Evolutionary conservation across 2,329 filamentous ascomycete species (phyloP).

Genomic region (Epicoccum sorghinum): DNA sequence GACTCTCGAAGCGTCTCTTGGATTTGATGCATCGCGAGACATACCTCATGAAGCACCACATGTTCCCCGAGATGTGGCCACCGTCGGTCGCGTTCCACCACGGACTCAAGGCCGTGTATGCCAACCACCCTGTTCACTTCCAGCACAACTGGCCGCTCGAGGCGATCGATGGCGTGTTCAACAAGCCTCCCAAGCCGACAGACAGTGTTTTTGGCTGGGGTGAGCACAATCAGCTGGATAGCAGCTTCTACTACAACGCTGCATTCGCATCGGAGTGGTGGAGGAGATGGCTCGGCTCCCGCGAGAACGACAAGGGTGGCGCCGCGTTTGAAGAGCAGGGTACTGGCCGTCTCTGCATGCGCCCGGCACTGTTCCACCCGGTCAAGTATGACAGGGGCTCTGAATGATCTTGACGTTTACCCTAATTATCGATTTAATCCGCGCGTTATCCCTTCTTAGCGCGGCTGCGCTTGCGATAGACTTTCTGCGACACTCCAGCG

Average conservation of each 20-base stretch:
- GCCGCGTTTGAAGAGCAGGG: slow-evolving; percentile 50
- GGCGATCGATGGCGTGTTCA: slow-evolving; percentile 55
- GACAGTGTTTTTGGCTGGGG: slow-evolving; percentile 59
- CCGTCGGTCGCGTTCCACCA: slow-evolving; percentile 76
- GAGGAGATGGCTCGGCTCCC: slow-evolving; percentile 57
- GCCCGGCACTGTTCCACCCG: slow-evolving; percentile 54
- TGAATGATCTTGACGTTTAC: slow-evolving; percentile 31
- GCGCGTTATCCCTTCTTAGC: slow-evolving; percentile 23
- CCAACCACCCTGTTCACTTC: slow-evolving; percentile 79
- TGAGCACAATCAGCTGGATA: slow-evolving; percentile 58
- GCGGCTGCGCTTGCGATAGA: slow-evolving; percentile 33
- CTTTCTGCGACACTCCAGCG: slow-evolving; percentile 23
- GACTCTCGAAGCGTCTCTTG: slow-evolving; percentile 73
- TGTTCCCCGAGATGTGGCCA: slow-evolving; percentile 81
- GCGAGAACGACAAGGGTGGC: slow-evolving; percentile 53
- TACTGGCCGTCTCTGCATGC: slow-evolving; percentile 56
- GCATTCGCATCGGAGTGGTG: slow-evolving; percentile 56
- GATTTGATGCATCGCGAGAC: slow-evolving; percentile 81
- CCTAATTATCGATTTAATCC: slow-evolving; percentile 35
- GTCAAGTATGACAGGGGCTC: slow-evolving; percentile 55
- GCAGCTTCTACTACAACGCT: slow-evolving; percentile 59
- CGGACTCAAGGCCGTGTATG: slow-evolving; percentile 78
- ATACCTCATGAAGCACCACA: slow-evolving; percentile 70
- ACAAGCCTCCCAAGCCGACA: slow-evolving; percentile 53
- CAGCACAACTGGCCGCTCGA: slow-evolving; percentile 71